phyloP scores from a whole-genome alignment of 257 asterid species.

The Penstemon barbatus region DNA sequence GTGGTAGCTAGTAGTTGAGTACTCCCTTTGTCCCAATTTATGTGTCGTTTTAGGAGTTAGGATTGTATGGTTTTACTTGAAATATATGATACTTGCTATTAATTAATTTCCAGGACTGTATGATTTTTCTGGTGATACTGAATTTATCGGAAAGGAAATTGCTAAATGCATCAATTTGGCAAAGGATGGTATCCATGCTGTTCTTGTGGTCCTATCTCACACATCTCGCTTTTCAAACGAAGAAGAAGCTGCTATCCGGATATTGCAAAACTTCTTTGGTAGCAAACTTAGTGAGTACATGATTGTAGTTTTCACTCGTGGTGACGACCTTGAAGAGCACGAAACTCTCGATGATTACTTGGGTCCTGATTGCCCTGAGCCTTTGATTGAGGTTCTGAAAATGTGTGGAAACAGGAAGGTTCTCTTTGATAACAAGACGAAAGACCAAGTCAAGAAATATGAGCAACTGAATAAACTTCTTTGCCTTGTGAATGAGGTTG shows the following conservation, averaged over 20 bases:
- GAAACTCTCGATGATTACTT: slow-evolving; percentile 59
- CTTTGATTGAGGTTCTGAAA: slow-evolving; percentile 49
- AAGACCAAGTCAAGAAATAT: slow-evolving; percentile 42
- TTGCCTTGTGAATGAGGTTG: slow-evolving; percentile 50
- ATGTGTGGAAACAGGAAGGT: slow-evolving; percentile 64
- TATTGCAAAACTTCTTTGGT: slow-evolving; percentile 66
- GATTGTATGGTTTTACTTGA: no score
- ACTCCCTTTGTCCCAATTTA: no score
- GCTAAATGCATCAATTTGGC: slow-evolving; percentile 75
- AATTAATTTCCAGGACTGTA: slow-evolving; percentile 50
- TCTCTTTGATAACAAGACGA: slow-evolving; percentile 73
- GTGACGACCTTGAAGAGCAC: slow-evolving; percentile 73
- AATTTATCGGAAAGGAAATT: slow-evolving; percentile 65
- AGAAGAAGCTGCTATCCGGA: slow-evolving; percentile 65
- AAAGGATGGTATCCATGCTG: slow-evolving; percentile 82
- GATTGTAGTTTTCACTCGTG: slow-evolving; percentile 77
- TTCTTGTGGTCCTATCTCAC: slow-evolving; percentile 67
- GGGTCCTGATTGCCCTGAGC: slow-evolving; percentile 59
- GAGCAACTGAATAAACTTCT: slow-evolving; percentile 53
- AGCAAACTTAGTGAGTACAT: slow-evolving; percentile 59
- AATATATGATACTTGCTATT: no score
- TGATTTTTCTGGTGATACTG: slow-evolving; percentile 59
- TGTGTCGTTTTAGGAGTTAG: no score
- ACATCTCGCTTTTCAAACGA: slow-evolving; percentile 70
- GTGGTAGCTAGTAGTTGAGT: no score